Conservation (phyloP, 179 eudicot genomes). For the Nepenthes alata region DNA sequence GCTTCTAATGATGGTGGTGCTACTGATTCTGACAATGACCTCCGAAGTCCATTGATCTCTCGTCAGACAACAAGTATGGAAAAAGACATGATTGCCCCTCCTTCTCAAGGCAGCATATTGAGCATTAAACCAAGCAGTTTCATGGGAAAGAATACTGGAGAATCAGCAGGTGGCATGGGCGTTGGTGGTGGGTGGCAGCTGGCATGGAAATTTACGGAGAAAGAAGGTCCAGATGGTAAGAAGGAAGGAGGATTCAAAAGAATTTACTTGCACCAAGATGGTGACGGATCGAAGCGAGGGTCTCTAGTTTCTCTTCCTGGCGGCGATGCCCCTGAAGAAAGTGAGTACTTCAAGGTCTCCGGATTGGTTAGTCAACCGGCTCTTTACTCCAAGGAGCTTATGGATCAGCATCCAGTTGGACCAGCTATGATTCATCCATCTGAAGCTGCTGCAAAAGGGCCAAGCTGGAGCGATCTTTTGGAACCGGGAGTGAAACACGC, state of each 20-base stretch:
- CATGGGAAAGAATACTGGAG: conserved; percentile 24
- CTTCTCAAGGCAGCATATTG: conserved; percentile 46
- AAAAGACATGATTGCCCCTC: conserved; percentile 41
- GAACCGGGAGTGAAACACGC: conserved; percentile 83
- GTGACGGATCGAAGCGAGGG: conserved; percentile 33
- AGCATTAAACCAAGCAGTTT: conserved; percentile 39
- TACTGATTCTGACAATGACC: conserved; percentile 41
- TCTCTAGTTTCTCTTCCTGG: conserved; percentile 52
- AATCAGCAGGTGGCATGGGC: conserved; percentile 22
- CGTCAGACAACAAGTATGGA: conserved; percentile 58
- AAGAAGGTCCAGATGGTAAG: conserved; percentile 44
- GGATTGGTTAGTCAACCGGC: conserved; percentile 75
- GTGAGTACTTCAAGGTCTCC: conserved; percentile 44
- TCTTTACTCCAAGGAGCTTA: conserved; percentile 44
- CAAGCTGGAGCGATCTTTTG: conserved; percentile 52
- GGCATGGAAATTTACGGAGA: conserved; percentile 63
- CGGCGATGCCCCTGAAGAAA: conserved; percentile 31
- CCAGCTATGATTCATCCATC: conserved; percentile 68
- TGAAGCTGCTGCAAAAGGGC: conserved; percentile 38
- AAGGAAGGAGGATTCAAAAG: conserved; percentile 59
- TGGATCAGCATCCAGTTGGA: conserved; percentile 46
- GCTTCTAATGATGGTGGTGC: conserved; percentile 26
- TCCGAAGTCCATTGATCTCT: conserved; percentile 54
- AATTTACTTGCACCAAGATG: conserved; percentile 59
- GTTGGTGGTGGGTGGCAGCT: conserved; percentile 93